Evolutionary conservation across 768 basidiomycete species (phyloP).

Genomic region (Strobilomyces echinocephalus): DNA sequence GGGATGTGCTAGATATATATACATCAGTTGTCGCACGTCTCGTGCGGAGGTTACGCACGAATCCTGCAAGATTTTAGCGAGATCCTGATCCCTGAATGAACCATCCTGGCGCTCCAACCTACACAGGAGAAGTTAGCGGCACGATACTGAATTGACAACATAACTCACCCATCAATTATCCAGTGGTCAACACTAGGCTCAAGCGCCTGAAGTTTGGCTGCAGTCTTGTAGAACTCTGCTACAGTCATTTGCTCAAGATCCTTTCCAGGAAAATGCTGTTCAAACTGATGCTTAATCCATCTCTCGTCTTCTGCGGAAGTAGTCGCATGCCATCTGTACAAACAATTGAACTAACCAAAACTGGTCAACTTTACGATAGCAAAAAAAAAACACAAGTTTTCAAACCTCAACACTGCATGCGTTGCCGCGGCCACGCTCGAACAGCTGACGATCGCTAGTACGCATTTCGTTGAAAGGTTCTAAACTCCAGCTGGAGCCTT

Average conservation of each 20-base stretch:
- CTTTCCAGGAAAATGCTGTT: constrained; percentile 50
- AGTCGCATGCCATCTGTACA: constrained; percentile 85
- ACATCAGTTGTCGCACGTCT: neutral
- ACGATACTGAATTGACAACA: neutral
- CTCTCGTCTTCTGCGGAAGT: constrained; percentile 67
- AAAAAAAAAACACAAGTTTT: neutral
- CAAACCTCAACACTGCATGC: constrained; percentile 75
- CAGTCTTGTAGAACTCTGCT: constrained; percentile 49
- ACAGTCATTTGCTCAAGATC: constrained; percentile 41
- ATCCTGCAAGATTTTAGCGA: constrained; percentile 61
- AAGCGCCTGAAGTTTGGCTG: constrained; percentile 32
- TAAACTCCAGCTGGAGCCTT: constrained; percentile 74
- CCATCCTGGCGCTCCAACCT: constrained; percentile 62
- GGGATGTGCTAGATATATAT: constrained; percentile 48
- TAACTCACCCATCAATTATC: constrained; percentile 58
- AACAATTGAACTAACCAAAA: constrained; percentile 63
- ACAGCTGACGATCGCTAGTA: constrained; percentile 53
- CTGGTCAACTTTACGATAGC: neutral
- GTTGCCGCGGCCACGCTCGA: constrained; percentile 79
- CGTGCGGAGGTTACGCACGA: constrained; percentile 44
- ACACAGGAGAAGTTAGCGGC: constrained; percentile 5
- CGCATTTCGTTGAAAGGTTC: constrained; percentile 74
- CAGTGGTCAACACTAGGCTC: constrained; percentile 54
- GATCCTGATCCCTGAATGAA: constrained; percentile 62
- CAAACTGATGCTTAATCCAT: constrained; percentile 55